phyloP scores from a whole-genome alignment of 163 green algal species.

The Prototheca cutis region DNA sequence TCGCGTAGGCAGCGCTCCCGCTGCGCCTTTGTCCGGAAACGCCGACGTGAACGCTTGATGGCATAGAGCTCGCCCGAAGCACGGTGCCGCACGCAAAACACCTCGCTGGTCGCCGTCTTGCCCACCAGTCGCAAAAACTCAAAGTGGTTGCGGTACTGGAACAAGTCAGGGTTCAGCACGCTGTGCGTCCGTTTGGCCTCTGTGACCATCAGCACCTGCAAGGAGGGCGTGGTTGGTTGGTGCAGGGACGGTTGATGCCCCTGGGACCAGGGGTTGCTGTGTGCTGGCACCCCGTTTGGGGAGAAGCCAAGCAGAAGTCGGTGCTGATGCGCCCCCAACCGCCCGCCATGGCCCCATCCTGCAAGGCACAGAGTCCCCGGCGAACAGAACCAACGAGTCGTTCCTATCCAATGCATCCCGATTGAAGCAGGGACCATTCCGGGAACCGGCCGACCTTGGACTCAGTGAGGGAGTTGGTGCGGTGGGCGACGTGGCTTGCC shows the following conservation, averaged over 20 bases:
- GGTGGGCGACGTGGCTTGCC: conserved; percentile 1
- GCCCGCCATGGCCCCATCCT: too few relatives aligned
- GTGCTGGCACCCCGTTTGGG: too few relatives aligned
- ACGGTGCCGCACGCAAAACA: conserved; percentile 44
- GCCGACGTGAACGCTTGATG: conserved; percentile 40
- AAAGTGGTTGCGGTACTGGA: conserved; percentile 54
- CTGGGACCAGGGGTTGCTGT: too few relatives aligned
- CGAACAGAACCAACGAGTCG: too few relatives aligned
- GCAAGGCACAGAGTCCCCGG: too few relatives aligned
- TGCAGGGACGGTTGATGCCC: too few relatives aligned
- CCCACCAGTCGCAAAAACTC: conserved; percentile 39
- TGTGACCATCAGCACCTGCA: conserved; percentile 36
- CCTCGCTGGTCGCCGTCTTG: conserved; percentile 42
- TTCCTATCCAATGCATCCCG: too few relatives aligned
- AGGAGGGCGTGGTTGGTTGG: too few relatives aligned
- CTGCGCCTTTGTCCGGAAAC: conserved; percentile 46
- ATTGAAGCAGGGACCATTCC: too few relatives aligned
- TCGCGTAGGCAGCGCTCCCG: conserved; percentile 55
- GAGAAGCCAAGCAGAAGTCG: too few relatives aligned
- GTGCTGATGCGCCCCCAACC: too few relatives aligned
- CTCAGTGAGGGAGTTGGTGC: conserved; percentile 2
- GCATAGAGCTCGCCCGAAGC: conserved; percentile 35
- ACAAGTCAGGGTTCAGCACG: conserved; percentile 33
- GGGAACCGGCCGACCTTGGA: background rate
- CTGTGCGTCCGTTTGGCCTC: conserved; percentile 25